Evolutionary conservation across 2,329 filamentous ascomycete genomes (phyloP).

Genomic region (Fusarium agapanthi): DNA sequence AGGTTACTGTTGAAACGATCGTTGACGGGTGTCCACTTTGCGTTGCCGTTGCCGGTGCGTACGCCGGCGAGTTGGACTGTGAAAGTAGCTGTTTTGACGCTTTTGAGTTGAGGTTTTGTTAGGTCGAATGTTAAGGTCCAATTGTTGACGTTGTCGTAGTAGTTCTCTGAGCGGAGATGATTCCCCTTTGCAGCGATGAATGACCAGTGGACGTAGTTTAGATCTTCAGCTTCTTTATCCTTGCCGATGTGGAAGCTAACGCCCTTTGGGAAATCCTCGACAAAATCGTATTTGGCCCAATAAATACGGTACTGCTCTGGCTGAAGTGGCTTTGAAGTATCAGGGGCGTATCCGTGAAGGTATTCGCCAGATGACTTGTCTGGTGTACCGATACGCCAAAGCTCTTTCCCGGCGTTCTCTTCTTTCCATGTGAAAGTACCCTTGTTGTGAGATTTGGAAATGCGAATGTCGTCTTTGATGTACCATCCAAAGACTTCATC

Average conservation of each 20-base stretch:
- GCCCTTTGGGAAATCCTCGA: slow-evolving; percentile 64
- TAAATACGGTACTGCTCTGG: slow-evolving; percentile 67
- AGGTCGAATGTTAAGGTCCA: slow-evolving; percentile 65
- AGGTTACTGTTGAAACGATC: slow-evolving; percentile 13
- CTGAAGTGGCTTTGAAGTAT: slow-evolving; percentile 57
- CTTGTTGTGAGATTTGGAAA: slow-evolving; percentile 40
- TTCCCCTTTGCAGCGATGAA: slow-evolving; percentile 66
- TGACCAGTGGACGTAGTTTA: slow-evolving; percentile 72
- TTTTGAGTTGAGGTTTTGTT: slow-evolving; percentile 36
- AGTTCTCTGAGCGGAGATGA: slow-evolving; percentile 51
- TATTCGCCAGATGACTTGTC: slow-evolving; percentile 69
- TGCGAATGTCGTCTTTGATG: slow-evolving; percentile 49
- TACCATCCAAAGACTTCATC: slow-evolving; percentile 31
- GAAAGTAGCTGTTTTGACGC: slow-evolving; percentile 48
- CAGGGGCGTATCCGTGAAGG: slow-evolving; percentile 61
- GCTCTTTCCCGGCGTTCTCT: slow-evolving; percentile 17
- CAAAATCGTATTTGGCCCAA: slow-evolving; percentile 67
- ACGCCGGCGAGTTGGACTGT: slow-evolving; percentile 28
- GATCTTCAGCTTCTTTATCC: slow-evolving; percentile 55
- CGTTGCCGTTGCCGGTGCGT: slow-evolving; percentile 28
- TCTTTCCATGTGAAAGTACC: slow-evolving; percentile 16
- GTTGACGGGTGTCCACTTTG: slow-evolving; percentile 27
- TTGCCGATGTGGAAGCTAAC: slow-evolving; percentile 64
- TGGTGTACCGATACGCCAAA: slow-evolving; percentile 28
- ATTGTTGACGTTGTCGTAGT: slow-evolving; percentile 61